Conservation (phyloP, 2,329 filamentous ascomycete genomes). For the Parafenestella ontariensis region DNA sequence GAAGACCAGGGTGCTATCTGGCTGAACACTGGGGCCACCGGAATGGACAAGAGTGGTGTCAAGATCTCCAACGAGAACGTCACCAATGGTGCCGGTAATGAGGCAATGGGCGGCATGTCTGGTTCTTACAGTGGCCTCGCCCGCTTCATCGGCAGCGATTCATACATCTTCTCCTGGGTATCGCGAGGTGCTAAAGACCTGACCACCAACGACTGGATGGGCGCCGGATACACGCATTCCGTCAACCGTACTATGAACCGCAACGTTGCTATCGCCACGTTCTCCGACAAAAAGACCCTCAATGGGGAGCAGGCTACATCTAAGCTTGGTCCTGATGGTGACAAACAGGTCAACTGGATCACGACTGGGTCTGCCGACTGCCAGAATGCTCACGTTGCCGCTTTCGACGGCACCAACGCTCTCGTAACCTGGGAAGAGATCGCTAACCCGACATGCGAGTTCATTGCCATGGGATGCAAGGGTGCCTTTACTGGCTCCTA, state of each 20-base stretch:
- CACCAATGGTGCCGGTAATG: constrained; percentile 65
- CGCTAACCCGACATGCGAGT: constrained; percentile 61
- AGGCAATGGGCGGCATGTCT: constrained; percentile 69
- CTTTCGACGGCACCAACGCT: constrained; percentile 60
- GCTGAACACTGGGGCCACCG: constrained; percentile 67
- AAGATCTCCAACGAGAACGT: constrained; percentile 70
- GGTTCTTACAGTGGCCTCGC: constrained; percentile 67
- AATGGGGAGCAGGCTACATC: constrained; percentile 62
- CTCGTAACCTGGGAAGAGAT: constrained; percentile 69
- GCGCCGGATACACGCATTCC: constrained; percentile 60
- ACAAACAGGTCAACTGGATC: constrained; percentile 67
- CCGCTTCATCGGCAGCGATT: constrained; percentile 58
- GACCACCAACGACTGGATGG: constrained; percentile 65
- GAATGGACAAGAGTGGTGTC: constrained; percentile 66
- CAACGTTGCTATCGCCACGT: constrained; percentile 65
- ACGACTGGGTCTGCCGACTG: constrained; percentile 61
- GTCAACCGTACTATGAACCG: constrained; percentile 64
- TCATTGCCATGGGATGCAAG: constrained; percentile 65
- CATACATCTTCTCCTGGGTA: constrained; percentile 69
- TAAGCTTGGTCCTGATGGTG: constrained; percentile 62
- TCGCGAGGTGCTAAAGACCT: constrained; percentile 66
- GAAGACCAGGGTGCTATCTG: constrained; percentile 70
- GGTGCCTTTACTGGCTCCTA: constrained; percentile 66
- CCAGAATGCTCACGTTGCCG: constrained; percentile 65
- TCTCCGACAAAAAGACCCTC: constrained; percentile 66